A percentile compares a stretch with the other conserved stretches of the same genome.
These are phyloP conservation scores for Ormosia emarginata DNA, from an alignment of 306 rosid genomes.

Conservation along the genomic window DNA sequence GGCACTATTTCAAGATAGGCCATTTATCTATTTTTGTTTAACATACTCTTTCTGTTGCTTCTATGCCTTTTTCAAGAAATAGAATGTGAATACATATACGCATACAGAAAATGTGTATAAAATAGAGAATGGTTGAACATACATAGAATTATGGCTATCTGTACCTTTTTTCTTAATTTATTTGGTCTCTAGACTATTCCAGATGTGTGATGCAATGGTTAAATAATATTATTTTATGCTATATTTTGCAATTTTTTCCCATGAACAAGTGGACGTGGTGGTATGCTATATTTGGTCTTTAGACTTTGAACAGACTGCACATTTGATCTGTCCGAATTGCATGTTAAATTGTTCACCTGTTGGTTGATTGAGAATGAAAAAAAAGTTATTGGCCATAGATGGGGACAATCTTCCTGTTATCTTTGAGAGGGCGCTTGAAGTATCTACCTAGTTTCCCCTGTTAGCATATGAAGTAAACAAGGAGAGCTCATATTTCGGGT, in stretches of 20 bases:
- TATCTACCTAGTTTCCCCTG: neutral
- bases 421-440: neutral
- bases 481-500: neutral
- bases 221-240: neutral
- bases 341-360: neutral
- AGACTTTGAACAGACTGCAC: neutral
- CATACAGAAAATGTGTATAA: neutral
- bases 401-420: neutral
- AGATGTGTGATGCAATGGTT: neutral
- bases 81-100: neutral
- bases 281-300: too few relatives aligned
- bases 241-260: neutral
- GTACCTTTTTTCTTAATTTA: neutral
- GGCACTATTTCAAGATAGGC: neutral
- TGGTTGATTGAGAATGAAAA: neutral
- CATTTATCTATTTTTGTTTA: neutral
- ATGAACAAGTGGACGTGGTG: neutral
- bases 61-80: neutral
- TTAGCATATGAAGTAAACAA: neutral
- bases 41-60: neutral
- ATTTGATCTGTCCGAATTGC: neutral
- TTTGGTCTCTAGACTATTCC: neutral
- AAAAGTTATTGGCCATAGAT: neutral
- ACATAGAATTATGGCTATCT: neutral
- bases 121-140: neutral